Base-by-base conservation (phyloP, 441 rosid species). In the Pelargonium cotyledonis region DNA sequence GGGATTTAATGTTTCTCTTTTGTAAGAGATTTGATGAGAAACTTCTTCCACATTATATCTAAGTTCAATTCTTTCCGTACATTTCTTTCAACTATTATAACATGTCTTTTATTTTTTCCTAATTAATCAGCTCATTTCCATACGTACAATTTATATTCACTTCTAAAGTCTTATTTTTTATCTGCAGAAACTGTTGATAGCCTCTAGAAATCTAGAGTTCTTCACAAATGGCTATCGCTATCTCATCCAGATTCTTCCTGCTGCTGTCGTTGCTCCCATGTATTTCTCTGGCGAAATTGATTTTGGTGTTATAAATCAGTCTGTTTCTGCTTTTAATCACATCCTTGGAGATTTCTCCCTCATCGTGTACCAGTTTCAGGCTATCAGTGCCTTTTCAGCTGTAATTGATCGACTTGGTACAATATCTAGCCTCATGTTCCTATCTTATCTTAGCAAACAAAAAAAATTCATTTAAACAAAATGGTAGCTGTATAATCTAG, bases 251-350 rank as follows among this genome's bases (percentile, higher is more conserved):
- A 87, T 93, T 80, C 96, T 93, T 75, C 98, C 98, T 58, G 98
- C 89, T 75, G 98, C 98, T 71, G 91, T 93, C 70, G 95, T 93
- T 65, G 98, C 98, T 77, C 98, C 98, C 2, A 93, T 91, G 98
- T 93, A 85, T 78, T 93, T 93, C 84, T 91, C 98, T 1, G 97
- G 96, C 53, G 88, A 91, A 81, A 93, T 93, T 73, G 98, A 93
- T 88, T 93, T 93, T 81, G 98, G 98, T 75, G 97, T 93, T 76
- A 91, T 93, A 72, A 93, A 88, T 82, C 98, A 93, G 79, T 91
- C 98, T 14, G 96, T 89, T 51, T 93, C 98, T 61, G 98, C 98
- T 47, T 93, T 93, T 77, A 93, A 91, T 76, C 97, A 93, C 77
- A 91, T 93, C 68, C 91, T 93, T 47, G 97, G 97, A 74, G 98